Base-by-base conservation (phyloP, 139 green algal genomes). In the Yamagishiella unicocca region DNA sequence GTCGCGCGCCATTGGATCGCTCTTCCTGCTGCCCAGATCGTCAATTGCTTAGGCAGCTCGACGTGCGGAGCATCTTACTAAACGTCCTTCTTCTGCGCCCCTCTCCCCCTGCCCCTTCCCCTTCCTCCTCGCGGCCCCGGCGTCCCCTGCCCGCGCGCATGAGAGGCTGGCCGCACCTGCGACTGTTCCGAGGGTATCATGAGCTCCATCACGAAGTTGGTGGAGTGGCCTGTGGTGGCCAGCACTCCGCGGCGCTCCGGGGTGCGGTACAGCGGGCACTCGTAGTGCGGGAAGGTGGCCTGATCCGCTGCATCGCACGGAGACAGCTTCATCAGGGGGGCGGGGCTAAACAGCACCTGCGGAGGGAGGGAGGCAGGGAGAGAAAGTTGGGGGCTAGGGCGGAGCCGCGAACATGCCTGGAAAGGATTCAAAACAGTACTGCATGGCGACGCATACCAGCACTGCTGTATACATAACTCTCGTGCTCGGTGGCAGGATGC, bases 191-290 rank as follows among this genome's bases (percentile, higher is more conserved):
- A 93, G 2, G 93, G 92, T 1, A 96, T 90, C 82, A 85, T 87
- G 24, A 96, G 87, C 76, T 95, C 92, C 91, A 95, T 94, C 19
- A 96, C 93, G 88, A 95, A 97, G 84, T 96, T 97, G 77, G 93
- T 95, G 24, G 89, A 93, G 91, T 97, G 94, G 19, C 94, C 94
- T 12, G 94, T 96, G n/a, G 94, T 96, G 66, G 91, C 89, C 61
- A 96, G 83, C 54, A 96, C 93, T n/a, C 94, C 94, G 0, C 91
- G 87, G 17, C 94, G 80, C 80, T 95, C 92, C 22, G 93, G 85
- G 2, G 92, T 96, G 70, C 87, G 87, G 90, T 96, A 97, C 50
- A 96, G 84, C 31, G 95, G 94, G 89, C 95, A 96, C 31, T 90
- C 84, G 85, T 97, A 96, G 62, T 94, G 89, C 5, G 90, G 90